Base-by-base conservation (phyloP, 1,284 basidiomycete genomes). In the Sutorius eximius region DNA sequence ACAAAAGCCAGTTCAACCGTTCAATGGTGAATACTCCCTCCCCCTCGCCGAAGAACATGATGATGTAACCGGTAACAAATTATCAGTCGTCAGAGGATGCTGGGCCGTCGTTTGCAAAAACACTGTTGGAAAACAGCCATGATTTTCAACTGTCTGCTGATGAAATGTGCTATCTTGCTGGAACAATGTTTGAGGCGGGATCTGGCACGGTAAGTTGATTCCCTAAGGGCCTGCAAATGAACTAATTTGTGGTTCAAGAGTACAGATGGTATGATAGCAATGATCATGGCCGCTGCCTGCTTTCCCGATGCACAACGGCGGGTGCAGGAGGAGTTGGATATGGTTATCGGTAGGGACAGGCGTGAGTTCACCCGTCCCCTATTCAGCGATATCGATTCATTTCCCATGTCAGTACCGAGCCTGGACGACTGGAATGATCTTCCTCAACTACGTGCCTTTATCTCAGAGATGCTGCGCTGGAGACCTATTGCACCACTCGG, bases 401-500 rank as follows among this genome's bases (percentile, higher is more conserved):
- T 27, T 27, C 24, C 6, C 24, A 27, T 27, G 24, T 6, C 24
- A 27, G 24, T 27, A 27, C 24, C 24, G 24, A 27, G 24, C 5
- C 24, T 30, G 43, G n/a, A 44, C 24, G 43, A 44, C 16, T 13
- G 27, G 43, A n/a, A 44, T 44, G 18, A 30, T 27, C 43, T 42
- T 24, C 41, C 8, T 12, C 24, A 42, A 9, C 22, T 24, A 3
- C 41, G 24, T 15, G 40, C 51, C 8, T 77, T 75, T 56, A 62
- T 72, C 27, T 57, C 71, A 20, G 77, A 79, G 51, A 59, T 66
- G 3, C 69, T 73, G 54, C 62, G 77, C 18, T 78, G 77, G 77
- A 59, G 73, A 29, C 73, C 76, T 1, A 61, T 71, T 0, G 52
- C 61, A 9, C 60, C 61, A 0, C 41, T 61, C 15, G 66, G 67